Evolutionary conservation across 768 basidiomycete genomes (phyloP), one percentile per base, ranked within the genome.

Genomic region (Kwoniella europaea): DNA sequence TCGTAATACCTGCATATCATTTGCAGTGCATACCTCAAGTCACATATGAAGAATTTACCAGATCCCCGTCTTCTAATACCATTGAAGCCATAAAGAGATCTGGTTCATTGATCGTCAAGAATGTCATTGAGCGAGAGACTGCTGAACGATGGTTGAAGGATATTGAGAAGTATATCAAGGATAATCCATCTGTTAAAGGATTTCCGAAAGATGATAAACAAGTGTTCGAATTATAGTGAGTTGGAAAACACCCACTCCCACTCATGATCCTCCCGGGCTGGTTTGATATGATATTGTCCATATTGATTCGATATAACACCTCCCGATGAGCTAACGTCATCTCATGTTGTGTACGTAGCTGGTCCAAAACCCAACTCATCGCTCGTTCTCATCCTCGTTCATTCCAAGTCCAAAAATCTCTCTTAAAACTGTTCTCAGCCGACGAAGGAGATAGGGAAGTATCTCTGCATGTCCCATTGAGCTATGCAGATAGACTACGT

Each of bases 401-500:
- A 1, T 83, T 92, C 18, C 78, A 84, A 7, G 88, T 90, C 1
- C 91, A 92, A 69, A 84, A 82, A 43, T 85, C 85, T 12, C 85
- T 92, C 10, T 85, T 90, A 10, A 85, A 86, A 4, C 85, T 92
- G 15, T 91, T 87, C 55, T 85, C 87, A 2, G 84, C 87, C 63
- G 80, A 86, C 1, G 71, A 76, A 35, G 42, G 63, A 6, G 81
- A 86, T 29, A 44, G 63, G 0, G 80, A 83, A 29, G 81, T 90
- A 65, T 85, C 85, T 67, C 85, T 91, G 35, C 74, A 82, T 12
- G 88, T 86, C 2, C 90, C 91, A 0, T 82, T 92, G n/a, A 88
- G 89, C 0, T 93, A 93, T 81, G 91, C 88, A 69, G 92, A 93
- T 82, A 87, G 92, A 6, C 84, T 92, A 12, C 87, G 91, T 2